Evolutionary conservation across 169 alveolate species (phyloP), one percentile per base, ranked within the genome.

Genomic region (Cryptosporidium muris): DNA sequence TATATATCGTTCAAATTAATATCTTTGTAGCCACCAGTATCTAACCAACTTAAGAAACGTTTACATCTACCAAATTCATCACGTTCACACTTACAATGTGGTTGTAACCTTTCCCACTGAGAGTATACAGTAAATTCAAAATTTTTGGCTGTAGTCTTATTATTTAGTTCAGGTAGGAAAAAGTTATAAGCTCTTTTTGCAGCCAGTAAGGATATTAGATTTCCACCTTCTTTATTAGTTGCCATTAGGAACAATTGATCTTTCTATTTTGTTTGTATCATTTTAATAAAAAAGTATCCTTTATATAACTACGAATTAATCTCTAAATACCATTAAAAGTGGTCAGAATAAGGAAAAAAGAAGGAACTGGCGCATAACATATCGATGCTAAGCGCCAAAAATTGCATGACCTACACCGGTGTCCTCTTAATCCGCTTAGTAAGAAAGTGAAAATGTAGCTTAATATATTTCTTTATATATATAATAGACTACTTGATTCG

Each of bases 11-110:
- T 53, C 67, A 74, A 37, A 1, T 49, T 58, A 9, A 74, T 36
- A 37, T 74, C 68, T 8, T 36, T 60, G 9, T 66, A 56, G 36
- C 48, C 60, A 11, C 74, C 54, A 25, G 60, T 52, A 3, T 74
- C 58, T n/a, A 74, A 12, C 85, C 85, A 74, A 56, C 43, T 60
- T 64, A 54, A 64, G 74, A 74, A 58, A 36, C 85, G 38, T 12
- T 9, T 14, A 60, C 85, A 74, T 74, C 51, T 58, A 25, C 85
- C 85, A 8, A 45, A 54, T 14, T 74, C 67, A 25, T 74, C 68
- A 14, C 60, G 54, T 3, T 74, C 67, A 60, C 85, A 74, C 42
- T 74, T 64, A 12, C 85, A 74, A 49, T 74, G 68, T 5, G 85
- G 85, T 37, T 9, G 25, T 36, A 74, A 43, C 48, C 40, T 60